These are phyloP conservation scores for Conticribra weissflogii DNA, from an alignment of 108 stramenopile species.

Conservation along the genomic window DNA sequence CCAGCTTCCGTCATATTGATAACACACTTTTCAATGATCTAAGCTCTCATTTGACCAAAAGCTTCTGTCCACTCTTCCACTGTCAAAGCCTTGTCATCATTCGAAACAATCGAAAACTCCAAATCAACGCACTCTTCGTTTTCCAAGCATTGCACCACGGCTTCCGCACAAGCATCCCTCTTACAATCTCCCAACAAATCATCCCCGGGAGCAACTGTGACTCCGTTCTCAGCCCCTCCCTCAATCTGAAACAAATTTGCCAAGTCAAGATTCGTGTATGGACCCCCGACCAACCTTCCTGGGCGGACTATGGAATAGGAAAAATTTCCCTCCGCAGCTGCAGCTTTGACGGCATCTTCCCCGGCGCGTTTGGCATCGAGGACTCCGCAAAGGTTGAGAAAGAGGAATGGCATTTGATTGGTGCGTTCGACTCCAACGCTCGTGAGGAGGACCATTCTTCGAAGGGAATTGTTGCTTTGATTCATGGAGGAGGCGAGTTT, in stretches of 20 bases:
- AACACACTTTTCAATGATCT: too few relatives aligned
- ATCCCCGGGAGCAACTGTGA: constrained; percentile 61
- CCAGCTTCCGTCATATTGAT: too few relatives aligned
- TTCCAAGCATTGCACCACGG: constrained; percentile 50
- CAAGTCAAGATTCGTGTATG: constrained; percentile 52
- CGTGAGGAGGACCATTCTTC: constrained; percentile 30
- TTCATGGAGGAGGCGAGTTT: constrained; percentile 12
- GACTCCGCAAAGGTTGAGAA: constrained; percentile 57
- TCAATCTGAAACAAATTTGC: constrained; percentile 52
- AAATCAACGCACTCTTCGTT: constrained; percentile 48
- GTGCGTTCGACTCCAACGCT: constrained; percentile 49
- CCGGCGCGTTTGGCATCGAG: constrained; percentile 52
- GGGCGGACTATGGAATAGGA: constrained; percentile 50
- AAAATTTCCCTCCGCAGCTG: constrained; percentile 26
- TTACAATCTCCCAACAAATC: constrained; percentile 70
- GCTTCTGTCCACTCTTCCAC: constrained; percentile 52
- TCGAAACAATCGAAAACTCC: constrained; percentile 60
- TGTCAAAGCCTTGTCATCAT: constrained; percentile 56
- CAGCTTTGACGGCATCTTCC: constrained; percentile 46
- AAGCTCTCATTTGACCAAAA: constrained; percentile 47
- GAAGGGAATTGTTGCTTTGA: not conserved
- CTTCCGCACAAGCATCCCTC: constrained; percentile 63
- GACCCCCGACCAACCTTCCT: constrained; percentile 53
- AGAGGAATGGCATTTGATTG: constrained; percentile 50
- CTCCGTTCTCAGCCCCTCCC: constrained; percentile 61